These are phyloP conservation scores for Dioszegia crocea DNA, from an alignment of 768 basidiomycete species.

Conservation along the genomic window DNA sequence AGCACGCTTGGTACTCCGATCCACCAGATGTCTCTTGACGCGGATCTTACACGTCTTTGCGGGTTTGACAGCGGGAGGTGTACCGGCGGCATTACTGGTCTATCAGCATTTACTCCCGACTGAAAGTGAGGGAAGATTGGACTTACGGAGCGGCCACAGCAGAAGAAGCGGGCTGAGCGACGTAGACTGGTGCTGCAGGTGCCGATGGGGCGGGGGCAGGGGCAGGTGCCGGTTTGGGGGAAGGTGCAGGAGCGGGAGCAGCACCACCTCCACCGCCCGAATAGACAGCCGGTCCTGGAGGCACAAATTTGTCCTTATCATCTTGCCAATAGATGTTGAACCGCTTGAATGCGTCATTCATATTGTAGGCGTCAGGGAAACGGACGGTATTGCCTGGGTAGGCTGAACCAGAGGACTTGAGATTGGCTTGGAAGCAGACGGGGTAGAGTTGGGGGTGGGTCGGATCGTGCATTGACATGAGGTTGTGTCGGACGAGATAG, in stretches of 20 bases:
- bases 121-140: no score
- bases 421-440: constrained; percentile 9
- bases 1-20: no score
- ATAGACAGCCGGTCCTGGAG: neutral
- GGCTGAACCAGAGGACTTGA: neutral
- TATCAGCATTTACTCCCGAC: no score
- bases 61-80: no score
- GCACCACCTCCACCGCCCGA: neutral
- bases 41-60: no score
- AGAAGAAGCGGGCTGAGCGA: no score
- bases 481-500: constrained; percentile 4
- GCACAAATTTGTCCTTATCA: neutral
- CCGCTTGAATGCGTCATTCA: neutral
- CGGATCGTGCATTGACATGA: neutral
- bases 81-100: no score
- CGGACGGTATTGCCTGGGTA: neutral
- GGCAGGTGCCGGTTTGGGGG: neutral
- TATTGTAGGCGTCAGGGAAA: constrained; percentile 5
- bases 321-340: neutral
- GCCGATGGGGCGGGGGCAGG: no score
- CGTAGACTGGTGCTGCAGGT: no score
- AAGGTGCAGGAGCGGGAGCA: neutral
- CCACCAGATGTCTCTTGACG: no score
- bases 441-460: constrained; percentile 6
- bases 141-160: no score